These are phyloP conservation scores for Zea luxurians DNA, from an alignment of 176 grass and related monocot genomes.

Conservation along the genomic window DNA sequence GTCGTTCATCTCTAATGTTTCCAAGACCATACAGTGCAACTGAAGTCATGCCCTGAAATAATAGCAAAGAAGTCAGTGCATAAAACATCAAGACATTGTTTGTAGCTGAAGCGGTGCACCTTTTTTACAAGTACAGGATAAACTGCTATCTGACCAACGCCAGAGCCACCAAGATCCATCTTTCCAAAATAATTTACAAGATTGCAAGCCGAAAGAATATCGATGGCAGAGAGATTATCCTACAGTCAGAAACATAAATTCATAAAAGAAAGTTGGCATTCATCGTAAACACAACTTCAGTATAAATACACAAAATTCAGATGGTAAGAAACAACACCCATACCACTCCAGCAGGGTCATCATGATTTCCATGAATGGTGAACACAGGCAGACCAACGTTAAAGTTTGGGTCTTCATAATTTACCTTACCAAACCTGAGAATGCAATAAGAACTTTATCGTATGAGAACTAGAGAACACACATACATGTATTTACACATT, in stretches of 20 bases:
- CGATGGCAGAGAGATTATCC: conserved; percentile 96
- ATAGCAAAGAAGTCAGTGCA: conserved; percentile 6
- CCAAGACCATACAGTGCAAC: conserved; percentile 89
- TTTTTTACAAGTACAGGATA: conserved; percentile 88
- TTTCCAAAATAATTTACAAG: conserved; percentile 99
- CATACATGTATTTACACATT: neutral
- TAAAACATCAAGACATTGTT: conserved; percentile 4
- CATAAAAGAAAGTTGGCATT: neutral
- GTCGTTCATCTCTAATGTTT: conserved; percentile 93
- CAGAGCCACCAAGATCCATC: conserved; percentile 87
- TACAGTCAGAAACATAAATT: conserved; percentile 38
- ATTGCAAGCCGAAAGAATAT: conserved; percentile 96
- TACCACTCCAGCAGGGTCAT: conserved; percentile 92
- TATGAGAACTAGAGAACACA: neutral
- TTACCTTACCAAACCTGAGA: conserved; percentile 78
- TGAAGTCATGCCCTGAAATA: conserved; percentile 76
- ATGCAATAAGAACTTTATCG: neutral
- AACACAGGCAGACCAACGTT: conserved; percentile 89
- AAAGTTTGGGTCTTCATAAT: conserved; percentile 81
- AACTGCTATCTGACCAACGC: conserved; percentile 79
- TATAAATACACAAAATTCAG: neutral
- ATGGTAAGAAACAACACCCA: conserved; percentile 25
- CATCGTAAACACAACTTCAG: conserved; percentile 15
- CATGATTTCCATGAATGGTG: conserved; percentile 87
- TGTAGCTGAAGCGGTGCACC: conserved; percentile 36